Percentiles rank a stretch among this genome's conserved stretches.
Evolutionary conservation across 768 basidiomycete species (phyloP).

Genomic region (Tricholoma flavovirens): DNA sequence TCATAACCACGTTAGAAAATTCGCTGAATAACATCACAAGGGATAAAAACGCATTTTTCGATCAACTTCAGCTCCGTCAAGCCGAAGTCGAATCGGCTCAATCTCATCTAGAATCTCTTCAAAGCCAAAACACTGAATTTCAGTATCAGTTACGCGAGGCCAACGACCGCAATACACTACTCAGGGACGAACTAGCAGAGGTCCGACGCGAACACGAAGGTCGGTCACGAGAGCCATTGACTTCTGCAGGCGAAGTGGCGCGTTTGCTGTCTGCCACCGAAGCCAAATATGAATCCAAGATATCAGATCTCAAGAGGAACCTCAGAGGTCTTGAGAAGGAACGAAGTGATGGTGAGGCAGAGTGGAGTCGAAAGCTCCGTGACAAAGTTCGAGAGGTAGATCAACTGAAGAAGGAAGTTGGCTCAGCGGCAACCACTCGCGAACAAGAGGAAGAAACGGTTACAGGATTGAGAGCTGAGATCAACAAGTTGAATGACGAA

Average conservation of each 20-base stretch:
- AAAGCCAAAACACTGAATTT: conserved; percentile 76
- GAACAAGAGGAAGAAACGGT: conserved; percentile 54
- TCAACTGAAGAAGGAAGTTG: conserved; percentile 54
- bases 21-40: conserved; percentile 61
- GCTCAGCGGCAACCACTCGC: conserved; percentile 49
- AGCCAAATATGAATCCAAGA: conserved; percentile 67
- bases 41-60: conserved; percentile 80
- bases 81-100: conserved; percentile 85
- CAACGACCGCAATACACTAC: conserved; percentile 61
- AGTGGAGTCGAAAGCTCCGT: conserved; percentile 80
- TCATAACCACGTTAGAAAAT: conserved; percentile 64
- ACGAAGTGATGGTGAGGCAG: conserved; percentile 79
- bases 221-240: conserved; percentile 35
- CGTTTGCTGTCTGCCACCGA: conserved; percentile 71
- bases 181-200: conserved; percentile 68
- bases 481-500: conserved; percentile 46
- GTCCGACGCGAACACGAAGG: conserved; percentile 53
- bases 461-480: conserved; percentile 46
- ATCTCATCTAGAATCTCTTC: conserved; percentile 66
- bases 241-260: conserved; percentile 62
- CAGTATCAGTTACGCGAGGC: conserved; percentile 83
- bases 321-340: conserved; percentile 71
- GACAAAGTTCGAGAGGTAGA: conserved; percentile 79
- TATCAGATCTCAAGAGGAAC: conserved; percentile 65
- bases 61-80: conserved; percentile 81